Conservation (phyloP, 345 rosid genomes). For the Anacardium occidentale region DNA sequence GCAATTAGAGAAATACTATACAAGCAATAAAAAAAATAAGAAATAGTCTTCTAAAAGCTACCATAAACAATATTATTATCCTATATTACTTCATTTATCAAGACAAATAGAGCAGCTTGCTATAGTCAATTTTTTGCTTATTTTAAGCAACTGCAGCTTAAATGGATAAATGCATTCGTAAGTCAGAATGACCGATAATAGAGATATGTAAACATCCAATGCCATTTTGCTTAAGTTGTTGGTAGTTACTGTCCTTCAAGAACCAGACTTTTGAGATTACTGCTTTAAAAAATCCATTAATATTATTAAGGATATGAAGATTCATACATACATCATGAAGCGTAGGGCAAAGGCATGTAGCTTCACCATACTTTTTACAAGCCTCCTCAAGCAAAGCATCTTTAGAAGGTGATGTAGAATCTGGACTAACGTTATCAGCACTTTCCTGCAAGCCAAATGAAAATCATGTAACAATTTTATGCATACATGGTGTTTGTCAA, state of each 20-base stretch:
- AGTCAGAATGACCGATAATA: background rate
- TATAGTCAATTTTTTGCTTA: background rate
- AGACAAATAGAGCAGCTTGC: background rate
- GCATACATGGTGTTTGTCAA: background rate
- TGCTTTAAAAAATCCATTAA: slow-evolving; percentile 14
- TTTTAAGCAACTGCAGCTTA: background rate
- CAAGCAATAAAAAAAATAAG: background rate
- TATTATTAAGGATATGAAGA: slow-evolving; percentile 1
- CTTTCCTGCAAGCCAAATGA: slow-evolving; percentile 69
- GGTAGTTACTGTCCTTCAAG: slow-evolving; percentile 12
- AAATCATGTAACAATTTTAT: slow-evolving; percentile 3
- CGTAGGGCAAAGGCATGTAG: slow-evolving; percentile 83
- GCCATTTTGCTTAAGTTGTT: background rate
- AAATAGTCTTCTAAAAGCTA: background rate
- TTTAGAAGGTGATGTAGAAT: slow-evolving; percentile 92
- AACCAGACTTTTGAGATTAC: background rate
- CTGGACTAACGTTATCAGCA: slow-evolving; percentile 86
- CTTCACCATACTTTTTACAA: slow-evolving; percentile 93
- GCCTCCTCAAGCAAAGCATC: slow-evolving; percentile 98
- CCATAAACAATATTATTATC: background rate
- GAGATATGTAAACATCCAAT: background rate
- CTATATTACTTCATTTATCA: background rate
- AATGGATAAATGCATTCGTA: background rate
- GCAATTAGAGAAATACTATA: background rate
- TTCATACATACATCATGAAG: slow-evolving; percentile 82